These are phyloP conservation scores for Macrophomina phaseolina DNA, from an alignment of 2,329 filamentous ascomycete species.

Conservation along the genomic window DNA sequence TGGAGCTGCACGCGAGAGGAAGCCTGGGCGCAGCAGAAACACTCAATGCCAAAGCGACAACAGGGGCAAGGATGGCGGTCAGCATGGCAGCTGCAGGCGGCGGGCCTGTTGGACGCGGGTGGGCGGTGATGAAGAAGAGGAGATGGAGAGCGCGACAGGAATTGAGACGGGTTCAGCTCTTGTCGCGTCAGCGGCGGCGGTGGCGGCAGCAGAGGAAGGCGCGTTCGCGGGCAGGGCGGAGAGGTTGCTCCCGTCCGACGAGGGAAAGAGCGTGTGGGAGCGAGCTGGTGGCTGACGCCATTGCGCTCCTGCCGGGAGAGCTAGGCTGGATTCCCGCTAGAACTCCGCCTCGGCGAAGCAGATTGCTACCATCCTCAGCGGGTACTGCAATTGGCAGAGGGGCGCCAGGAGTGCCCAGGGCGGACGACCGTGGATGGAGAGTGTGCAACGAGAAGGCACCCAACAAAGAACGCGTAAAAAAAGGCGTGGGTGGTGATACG, in stretches of 20 bases:
- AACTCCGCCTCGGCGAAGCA: no score
- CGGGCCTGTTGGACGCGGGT: no score
- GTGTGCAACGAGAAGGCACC: no score
- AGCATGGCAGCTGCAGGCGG: neutral
- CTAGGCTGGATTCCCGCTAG: slow-evolving; percentile 8
- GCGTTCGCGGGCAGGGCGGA: neutral
- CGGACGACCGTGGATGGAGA: no score
- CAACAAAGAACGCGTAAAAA: no score
- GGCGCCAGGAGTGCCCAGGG: no score
- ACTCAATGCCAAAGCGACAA: neutral
- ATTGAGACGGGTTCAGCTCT: neutral
- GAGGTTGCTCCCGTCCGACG: neutral
- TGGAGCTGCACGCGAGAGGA: slow-evolving; percentile 33
- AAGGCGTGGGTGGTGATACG: neutral
- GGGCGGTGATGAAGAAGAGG: neutral
- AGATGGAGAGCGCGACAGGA: neutral
- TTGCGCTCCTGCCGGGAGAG: neutral
- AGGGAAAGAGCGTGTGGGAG: neutral
- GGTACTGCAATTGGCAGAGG: no score
- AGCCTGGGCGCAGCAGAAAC: no score
- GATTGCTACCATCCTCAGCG: no score
- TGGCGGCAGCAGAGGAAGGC: neutral
- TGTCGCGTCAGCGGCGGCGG: neutral
- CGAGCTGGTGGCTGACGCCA: neutral
- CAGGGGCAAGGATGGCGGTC: neutral